Conservation (phyloP, 805 yeast species). For the Crinitomyces ghanaensis region DNA sequence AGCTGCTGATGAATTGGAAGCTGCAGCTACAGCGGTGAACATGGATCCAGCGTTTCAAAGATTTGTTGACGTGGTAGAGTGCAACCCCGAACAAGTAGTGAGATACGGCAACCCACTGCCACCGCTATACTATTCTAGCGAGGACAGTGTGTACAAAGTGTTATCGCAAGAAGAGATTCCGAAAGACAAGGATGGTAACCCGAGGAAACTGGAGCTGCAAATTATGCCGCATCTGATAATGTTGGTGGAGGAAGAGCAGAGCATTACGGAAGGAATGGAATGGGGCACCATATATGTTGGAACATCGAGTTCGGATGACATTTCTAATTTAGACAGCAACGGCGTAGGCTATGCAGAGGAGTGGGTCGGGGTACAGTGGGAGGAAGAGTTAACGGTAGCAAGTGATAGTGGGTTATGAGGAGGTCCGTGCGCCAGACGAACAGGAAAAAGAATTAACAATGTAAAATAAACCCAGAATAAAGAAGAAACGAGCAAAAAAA, state of each 20-base stretch:
- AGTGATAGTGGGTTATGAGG: too few species aligned
- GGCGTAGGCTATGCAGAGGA: slow-evolving; percentile 76
- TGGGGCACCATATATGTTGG: slow-evolving; percentile 94
- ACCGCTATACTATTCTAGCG: slow-evolving; percentile 63
- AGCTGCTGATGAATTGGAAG: slow-evolving; percentile 8
- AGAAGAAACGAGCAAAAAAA: too few species aligned
- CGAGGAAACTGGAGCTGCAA: slow-evolving; percentile 68
- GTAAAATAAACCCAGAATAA: too few species aligned
- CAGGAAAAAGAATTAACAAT: too few species aligned
- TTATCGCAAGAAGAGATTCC: slow-evolving; percentile 38
- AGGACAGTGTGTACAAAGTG: slow-evolving; percentile 41
- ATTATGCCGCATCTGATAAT: slow-evolving; percentile 88
- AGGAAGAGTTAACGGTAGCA: slow-evolving; percentile 26
- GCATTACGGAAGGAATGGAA: slow-evolving; percentile 71
- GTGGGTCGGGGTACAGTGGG: slow-evolving; percentile 84
- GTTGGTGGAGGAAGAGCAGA: slow-evolving; percentile 52
- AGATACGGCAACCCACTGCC: slow-evolving; percentile 60
- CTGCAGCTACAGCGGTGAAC: slow-evolving; percentile 14
- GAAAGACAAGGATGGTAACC: slow-evolving; percentile 41
- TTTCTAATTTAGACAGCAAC: slow-evolving; percentile 41
- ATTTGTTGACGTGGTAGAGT: slow-evolving; percentile 62
- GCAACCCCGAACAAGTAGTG: slow-evolving; percentile 77
- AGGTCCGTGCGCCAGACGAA: too few species aligned
- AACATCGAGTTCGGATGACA: slow-evolving; percentile 52
- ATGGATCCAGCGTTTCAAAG: slow-evolving; percentile 72